A percentile compares a stretch with the other conserved stretches of the same genome.
Conservation (phyloP, 805 yeast species). For the Cyberlindnera subsufficiens region DNA sequence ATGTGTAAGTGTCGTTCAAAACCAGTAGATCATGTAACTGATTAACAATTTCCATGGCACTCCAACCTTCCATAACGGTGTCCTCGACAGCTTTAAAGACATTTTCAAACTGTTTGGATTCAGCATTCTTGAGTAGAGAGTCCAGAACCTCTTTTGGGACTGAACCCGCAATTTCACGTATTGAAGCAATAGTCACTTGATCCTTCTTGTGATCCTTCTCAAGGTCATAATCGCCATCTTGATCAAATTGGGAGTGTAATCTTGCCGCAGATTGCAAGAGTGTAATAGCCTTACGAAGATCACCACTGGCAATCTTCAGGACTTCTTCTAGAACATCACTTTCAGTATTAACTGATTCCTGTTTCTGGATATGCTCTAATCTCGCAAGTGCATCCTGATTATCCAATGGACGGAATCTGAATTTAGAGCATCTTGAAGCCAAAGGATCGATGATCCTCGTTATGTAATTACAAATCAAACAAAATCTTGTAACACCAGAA, state of each 20-base stretch:
- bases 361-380: conserved; percentile 50
- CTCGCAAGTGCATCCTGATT: conserved; percentile 64
- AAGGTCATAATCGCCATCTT: conserved; percentile 31
- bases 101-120: conserved; percentile 25
- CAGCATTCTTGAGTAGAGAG: conserved; percentile 33
- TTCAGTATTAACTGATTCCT: conserved; percentile 37
- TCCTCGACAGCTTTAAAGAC: conserved; percentile 42
- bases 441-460: conserved; percentile 95
- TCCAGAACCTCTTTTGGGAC: conserved; percentile 47
- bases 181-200: conserved; percentile 36
- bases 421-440: conserved; percentile 94
- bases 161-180: conserved; percentile 74
- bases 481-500: conserved; percentile 86
- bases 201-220: conserved; percentile 24
- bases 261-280: conserved; percentile 79
- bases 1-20: conserved; percentile 42
- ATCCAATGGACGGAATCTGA: conserved; percentile 79
- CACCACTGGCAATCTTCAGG: conserved; percentile 76
- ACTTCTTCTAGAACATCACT: conserved; percentile 56
- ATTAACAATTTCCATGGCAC: conserved; percentile 62
- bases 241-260: conserved; percentile 28
- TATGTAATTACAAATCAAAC: conserved; percentile 92
- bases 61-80: conserved; percentile 67
- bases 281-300: conserved; percentile 89
- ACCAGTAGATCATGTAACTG: conserved; percentile 69